Base-by-base conservation (phyloP, 2,329 filamentous ascomycete species). In the Phialophora chinensis region DNA sequence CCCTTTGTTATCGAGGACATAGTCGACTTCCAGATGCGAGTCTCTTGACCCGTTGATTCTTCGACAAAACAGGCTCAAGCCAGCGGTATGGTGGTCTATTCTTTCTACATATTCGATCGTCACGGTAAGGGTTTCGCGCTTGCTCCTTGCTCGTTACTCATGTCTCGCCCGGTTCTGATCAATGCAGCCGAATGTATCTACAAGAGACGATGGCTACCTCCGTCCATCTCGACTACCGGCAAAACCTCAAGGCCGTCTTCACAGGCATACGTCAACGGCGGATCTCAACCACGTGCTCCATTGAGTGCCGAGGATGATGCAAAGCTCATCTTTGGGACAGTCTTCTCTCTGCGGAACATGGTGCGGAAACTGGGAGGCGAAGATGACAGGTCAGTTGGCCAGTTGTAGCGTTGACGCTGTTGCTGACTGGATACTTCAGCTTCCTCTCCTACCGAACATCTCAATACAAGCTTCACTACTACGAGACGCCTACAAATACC, bases 381-480 rank as follows among this genome's bases (percentile, higher is more conserved):
- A 62, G 93, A 97, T 78, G 94, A 97, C 82, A 87, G 84, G 85
- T 86, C 76, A 70, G 78, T 57, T 25, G 17, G 27, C 17, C 42
- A 20, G 17, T 49, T 17, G 25, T 25, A 17, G 14, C 33, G 20
- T 7, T 17, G 33, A 33, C 27, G 14, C 10, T 53, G 14, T 11
- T 11, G 49, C 59, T 77, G 64, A 76, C 63, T 29, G 14, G 49
- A 49, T n/a, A 47, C 17, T 60, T 14, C 62, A 92, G 91, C 77
- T 99, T 99, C 79, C 90, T 99, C 73, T 92, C 90, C 73, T 99
- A 91, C 81, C 91, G 92, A 73, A 99, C 95, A 61, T 91, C 86
- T 72, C 91, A 97, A 80, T 99, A 99, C 85, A 97, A 97, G 82
- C 87, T 99, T 74, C 95, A 99, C 82, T 99, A 96, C 83, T 99